Base-by-base conservation (phyloP, 2,329 filamentous ascomycete species). In the Pseudogymnoascus sp. region DNA sequence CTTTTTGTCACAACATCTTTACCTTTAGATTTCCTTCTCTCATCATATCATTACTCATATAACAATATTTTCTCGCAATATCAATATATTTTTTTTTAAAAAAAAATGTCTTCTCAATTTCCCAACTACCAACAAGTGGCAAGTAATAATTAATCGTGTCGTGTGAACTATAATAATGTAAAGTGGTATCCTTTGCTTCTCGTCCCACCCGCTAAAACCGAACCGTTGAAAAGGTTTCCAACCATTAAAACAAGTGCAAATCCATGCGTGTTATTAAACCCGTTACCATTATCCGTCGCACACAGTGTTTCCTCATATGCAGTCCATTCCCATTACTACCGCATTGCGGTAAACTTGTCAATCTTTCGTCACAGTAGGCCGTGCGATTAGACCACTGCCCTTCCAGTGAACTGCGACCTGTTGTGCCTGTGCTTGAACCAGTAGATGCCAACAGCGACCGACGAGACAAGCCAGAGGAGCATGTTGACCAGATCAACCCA, bases 401-500 rank as follows among this genome's bases (percentile, higher is more conserved):
- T 78, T 61, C 84, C 84, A 33, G 85, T 88, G 72, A 85, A 87
- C 60, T 79, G 78, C 16, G 78, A 80, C 66, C 78, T 77, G 33
- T 75, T 75, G 58, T 83, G 78, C 55, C 82, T 79, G 69, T 83
- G 77, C 65, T 75, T 77, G 73, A 78, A 85, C 80, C 86, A 91
- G 71, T 88, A 83, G 1, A 80, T 72, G 12, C 78, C 77, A 12
- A 82, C 78, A 28, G 81, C 83, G 11, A 82, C 63, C 3, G 83
- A 81, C 2, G 84, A 86, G 55, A 87, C 74, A 59, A 91, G 76
- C 92, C 92, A 96, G 60, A 96, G 79, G 12, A 91, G 72, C 73
- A 91, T 83, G 72, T 88, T 90, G 55, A 83, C 78, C 60, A 96
- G 75, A 73, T 93, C 89, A 52, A 96, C 81, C 89, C 90, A 96